Evolutionary conservation across 495 filamentous ascomycete species (phyloP).

Genomic region (Hypoxylon perforatum): DNA sequence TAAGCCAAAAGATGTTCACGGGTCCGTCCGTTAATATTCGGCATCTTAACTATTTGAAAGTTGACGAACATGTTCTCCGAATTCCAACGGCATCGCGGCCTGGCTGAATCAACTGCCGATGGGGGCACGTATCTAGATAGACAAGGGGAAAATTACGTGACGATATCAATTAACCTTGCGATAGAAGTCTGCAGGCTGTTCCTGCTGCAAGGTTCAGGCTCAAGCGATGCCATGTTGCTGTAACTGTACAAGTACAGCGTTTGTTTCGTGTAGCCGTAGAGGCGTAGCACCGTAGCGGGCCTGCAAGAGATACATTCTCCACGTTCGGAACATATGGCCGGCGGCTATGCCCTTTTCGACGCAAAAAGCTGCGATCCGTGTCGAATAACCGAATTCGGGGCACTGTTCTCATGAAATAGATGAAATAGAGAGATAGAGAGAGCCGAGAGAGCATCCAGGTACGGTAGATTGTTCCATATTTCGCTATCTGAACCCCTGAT

Average conservation of each 20-base stretch:
- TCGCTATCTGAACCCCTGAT: conserved; percentile 34
- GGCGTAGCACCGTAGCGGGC: conserved; percentile 20
- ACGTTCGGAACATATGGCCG: conserved; percentile 27
- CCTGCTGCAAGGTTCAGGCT: conserved; percentile 13
- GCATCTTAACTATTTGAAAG: conserved; percentile 1
- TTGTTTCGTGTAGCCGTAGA: conserved; percentile 39
- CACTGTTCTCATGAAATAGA: conserved; percentile 1
- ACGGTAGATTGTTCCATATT: conserved; percentile 21
- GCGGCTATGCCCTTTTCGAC: conserved; percentile 18
- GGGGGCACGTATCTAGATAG: conserved; percentile 7
- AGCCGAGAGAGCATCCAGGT: conserved; percentile 6
- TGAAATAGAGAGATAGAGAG: background rate
- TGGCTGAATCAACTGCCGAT: conserved; percentile 22
- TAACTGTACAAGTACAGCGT: conserved; percentile 26
- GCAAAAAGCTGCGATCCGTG: conserved; percentile 14
- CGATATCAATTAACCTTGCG: conserved; percentile 9
- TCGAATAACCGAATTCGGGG: conserved; percentile 12
- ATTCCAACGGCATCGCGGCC: background rate
- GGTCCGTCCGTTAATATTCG: conserved; percentile 20
- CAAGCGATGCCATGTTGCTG: conserved; percentile 10
- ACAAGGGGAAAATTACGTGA: conserved; percentile 6
- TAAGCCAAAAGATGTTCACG: conserved; percentile 17
- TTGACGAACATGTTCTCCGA: background rate
- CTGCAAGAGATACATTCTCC: conserved; percentile 25
- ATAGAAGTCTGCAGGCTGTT: background rate